phyloP scores from a whole-genome alignment of 805 yeast genomes.

The Saccharomycopsis fodiens region DNA sequence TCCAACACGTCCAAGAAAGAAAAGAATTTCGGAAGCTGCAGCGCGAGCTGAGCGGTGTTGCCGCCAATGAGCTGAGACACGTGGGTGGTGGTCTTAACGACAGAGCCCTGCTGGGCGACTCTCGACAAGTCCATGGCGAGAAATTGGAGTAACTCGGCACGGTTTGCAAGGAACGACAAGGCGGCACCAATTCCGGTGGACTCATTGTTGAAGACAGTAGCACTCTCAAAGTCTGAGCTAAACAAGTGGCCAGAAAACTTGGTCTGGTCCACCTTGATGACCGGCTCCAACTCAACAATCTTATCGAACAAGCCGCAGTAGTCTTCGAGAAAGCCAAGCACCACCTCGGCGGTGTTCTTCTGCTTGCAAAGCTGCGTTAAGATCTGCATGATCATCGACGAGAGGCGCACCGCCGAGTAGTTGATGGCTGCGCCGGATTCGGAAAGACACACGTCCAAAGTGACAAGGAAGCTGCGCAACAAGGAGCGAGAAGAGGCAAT shows the following conservation, averaged over 20 bases:
- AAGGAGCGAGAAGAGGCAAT: conserved; percentile 50
- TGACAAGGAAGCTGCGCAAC: conserved; percentile 43
- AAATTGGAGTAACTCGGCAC: conserved; percentile 56
- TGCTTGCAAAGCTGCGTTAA: conserved; percentile 55
- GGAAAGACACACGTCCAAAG: conserved; percentile 37
- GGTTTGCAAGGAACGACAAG: conserved; percentile 50
- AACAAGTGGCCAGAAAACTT: conserved; percentile 5
- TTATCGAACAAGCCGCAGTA: conserved; percentile 29
- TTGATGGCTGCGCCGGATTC: conserved; percentile 30
- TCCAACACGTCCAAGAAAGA: conserved; percentile 66
- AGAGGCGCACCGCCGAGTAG: conserved; percentile 50
- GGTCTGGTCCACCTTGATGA: conserved; percentile 4
- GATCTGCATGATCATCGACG: conserved; percentile 52
- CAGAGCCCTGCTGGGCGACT: conserved; percentile 36
- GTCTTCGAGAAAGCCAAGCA: conserved; percentile 45
- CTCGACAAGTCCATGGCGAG: conserved; percentile 69
- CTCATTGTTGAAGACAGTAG: conserved; percentile 23
- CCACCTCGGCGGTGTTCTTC: conserved; percentile 42
- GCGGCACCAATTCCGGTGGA: conserved; percentile 40
- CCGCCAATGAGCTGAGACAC: conserved; percentile 45
- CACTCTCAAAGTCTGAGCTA: conserved; percentile 3
- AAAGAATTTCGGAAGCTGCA: conserved; percentile 57
- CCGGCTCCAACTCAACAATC: conserved; percentile 3
- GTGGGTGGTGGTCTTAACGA: conserved; percentile 46
- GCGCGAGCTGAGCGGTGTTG: conserved; percentile 27